Base-by-base conservation (phyloP, 768 basidiomycete genomes). In the Termitomyces sp. region DNA sequence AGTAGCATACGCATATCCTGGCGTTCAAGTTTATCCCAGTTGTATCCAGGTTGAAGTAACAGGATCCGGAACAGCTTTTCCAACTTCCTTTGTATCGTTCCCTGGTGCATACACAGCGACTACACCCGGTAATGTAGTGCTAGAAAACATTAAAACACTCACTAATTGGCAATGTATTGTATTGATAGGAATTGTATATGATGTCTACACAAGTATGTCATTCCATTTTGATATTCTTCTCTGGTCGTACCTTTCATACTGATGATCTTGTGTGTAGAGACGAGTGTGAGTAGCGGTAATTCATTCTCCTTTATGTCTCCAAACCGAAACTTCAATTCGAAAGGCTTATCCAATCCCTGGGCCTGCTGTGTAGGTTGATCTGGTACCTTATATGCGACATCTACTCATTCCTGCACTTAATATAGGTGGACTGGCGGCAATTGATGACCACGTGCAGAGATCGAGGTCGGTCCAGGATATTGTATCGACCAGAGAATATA, bases 31-130 rank as follows among this genome's bases (percentile, higher is more conserved):
- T 35, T 78, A 77, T 54, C 78, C 77, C 2, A 70, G 69, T 19
- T 78, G 79, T 61, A 75, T 77, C 24, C 76, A 79, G 58, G 61
- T 79, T 30, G 55, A 75, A 58, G 76, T 77, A 0, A 78, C 75
- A 2, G 78, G 77, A 5, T 72, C 73, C 8, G 78, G 78, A 22
- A 74, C 69, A 3, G 70, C 74, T 1, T 60, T 74, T 11, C 76
- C 77, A 1, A 74, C 73, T 1, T 71, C 71, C 0, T 74, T 79
- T 30, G 77, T 79, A 17, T 72, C 78, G 3, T 80, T 79, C 73
- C 78, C 78, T 28, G 75, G 77, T 28, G 72, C 74, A 10, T 77
- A 77, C 58, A 73, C 66, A 1, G 59, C 66, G 0, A 64, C n/a
- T 30, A 73, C 70, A 38, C 71, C 68, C 35, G 72, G 65, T 59